phyloP scores from a whole-genome alignment of 2,329 filamentous ascomycete genomes.

The Trichoderma breve region DNA sequence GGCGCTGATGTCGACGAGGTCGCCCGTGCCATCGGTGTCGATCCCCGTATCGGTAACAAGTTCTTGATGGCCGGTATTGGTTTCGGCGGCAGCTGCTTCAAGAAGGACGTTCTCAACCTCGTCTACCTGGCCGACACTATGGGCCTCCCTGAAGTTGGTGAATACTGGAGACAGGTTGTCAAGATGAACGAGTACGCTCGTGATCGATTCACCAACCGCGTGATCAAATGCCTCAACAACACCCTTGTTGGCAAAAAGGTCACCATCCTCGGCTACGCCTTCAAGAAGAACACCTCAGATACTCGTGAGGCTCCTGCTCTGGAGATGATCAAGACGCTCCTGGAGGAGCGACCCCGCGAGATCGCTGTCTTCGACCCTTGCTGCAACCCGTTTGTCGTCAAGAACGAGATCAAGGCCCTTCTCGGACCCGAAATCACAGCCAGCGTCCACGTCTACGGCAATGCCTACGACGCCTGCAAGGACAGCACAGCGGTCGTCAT shows the following conservation, averaged over 20 bases:
- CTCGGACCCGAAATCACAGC: slow-evolving; percentile 41
- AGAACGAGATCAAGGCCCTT: slow-evolving; percentile 49
- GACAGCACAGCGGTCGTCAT: slow-evolving; percentile 51
- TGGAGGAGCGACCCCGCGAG: slow-evolving; percentile 62
- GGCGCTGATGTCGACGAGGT: slow-evolving; percentile 76
- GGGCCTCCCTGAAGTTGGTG: slow-evolving; percentile 66
- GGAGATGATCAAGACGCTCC: slow-evolving; percentile 63
- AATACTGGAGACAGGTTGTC: slow-evolving; percentile 73
- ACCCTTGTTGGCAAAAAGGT: slow-evolving; percentile 70
- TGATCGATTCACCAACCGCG: slow-evolving; percentile 63
- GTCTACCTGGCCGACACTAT: slow-evolving; percentile 71
- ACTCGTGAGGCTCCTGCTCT: slow-evolving; percentile 69
- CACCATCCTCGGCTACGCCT: slow-evolving; percentile 70
- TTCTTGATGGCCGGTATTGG: slow-evolving; percentile 74
- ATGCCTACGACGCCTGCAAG: slow-evolving; percentile 50
- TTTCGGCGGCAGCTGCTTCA: slow-evolving; percentile 79
- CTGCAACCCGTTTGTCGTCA: slow-evolving; percentile 51
- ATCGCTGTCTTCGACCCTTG: slow-evolving; percentile 69
- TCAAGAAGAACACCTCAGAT: slow-evolving; percentile 77
- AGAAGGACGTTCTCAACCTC: slow-evolving; percentile 74
- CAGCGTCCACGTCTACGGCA: slow-evolving; percentile 47
- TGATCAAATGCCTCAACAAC: slow-evolving; percentile 66
- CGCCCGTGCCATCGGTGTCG: slow-evolving; percentile 63
- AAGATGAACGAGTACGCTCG: slow-evolving; percentile 75
- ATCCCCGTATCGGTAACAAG: slow-evolving; percentile 68